These are phyloP conservation scores for Allomyces arbusculus DNA, from an alignment of 192 early-diverging fungal species.

Conservation along the genomic window DNA sequence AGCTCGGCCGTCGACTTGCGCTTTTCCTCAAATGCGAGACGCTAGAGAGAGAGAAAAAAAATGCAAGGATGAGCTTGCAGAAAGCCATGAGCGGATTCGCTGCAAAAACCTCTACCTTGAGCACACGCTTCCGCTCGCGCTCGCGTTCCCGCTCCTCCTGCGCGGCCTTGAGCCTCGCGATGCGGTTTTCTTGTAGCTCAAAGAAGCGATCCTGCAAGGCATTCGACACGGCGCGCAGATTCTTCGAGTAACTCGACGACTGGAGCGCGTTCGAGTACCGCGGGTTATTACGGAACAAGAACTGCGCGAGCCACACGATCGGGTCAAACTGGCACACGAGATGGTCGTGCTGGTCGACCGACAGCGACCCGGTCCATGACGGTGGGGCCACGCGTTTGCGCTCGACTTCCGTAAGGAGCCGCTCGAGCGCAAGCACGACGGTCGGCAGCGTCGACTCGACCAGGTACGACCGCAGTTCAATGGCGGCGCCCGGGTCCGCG, in stretches of 20 bases:
- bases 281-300: constrained; percentile 32
- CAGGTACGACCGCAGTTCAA: constrained; percentile 23
- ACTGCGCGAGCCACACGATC: constrained; percentile 17
- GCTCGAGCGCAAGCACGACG: constrained; percentile 21
- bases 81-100: too few relatives aligned
- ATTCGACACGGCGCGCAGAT: constrained; percentile 10
- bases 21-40: constrained; percentile 14
- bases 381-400: background rate
- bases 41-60: too few relatives aligned
- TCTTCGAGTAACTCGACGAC: constrained; percentile 16
- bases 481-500: background rate
- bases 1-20: constrained; percentile 14
- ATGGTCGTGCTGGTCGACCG: background rate
- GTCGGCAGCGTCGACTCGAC: constrained; percentile 26
- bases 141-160: constrained; percentile 17
- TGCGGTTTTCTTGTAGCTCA: constrained; percentile 16
- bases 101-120: constrained; percentile 3
- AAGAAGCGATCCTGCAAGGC: constrained; percentile 19
- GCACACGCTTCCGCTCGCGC: constrained; percentile 11
- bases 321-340: background rate
- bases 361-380: background rate
- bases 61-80: too few relatives aligned
- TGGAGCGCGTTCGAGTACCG: constrained; percentile 16
- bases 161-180: constrained; percentile 15
- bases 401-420: constrained; percentile 17